A percentile compares a stretch with the other conserved stretches of the same genome.
These are phyloP conservation scores for Colletotrichum musae DNA, from an alignment of 2,329 filamentous ascomycete genomes.

Conservation along the genomic window DNA sequence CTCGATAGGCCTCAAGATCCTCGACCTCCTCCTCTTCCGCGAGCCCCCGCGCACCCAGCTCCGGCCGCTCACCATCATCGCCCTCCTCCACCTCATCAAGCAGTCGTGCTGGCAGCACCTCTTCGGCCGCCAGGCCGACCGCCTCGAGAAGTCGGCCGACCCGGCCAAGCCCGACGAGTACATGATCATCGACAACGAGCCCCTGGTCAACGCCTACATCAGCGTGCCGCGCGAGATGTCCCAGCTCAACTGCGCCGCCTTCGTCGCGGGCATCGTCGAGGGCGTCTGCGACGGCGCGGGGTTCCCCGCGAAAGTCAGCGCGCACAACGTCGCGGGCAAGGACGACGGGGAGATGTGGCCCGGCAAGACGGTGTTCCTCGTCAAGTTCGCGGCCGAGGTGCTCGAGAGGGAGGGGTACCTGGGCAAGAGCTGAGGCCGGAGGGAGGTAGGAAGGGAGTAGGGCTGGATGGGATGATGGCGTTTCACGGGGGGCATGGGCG, in stretches of 20 bases:
- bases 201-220: conserved; percentile 94
- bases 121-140: conserved; percentile 91
- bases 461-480: conserved; percentile 37
- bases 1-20: conserved; percentile 91
- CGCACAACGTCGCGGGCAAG: conserved; percentile 79
- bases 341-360: conserved; percentile 89
- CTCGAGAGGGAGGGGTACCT: conserved; percentile 91
- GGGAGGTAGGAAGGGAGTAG: conserved; percentile 1
- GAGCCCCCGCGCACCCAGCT: conserved; percentile 78
- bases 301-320: conserved; percentile 90
- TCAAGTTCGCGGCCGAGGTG: conserved; percentile 93
- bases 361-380: conserved; percentile 93
- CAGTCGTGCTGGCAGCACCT: conserved; percentile 93
- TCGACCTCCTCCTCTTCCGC: conserved; percentile 94
- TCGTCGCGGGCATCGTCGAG: conserved; percentile 94
- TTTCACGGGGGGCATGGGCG: conserved; percentile 41
- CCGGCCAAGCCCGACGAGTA: conserved; percentile 92
- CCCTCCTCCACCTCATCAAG: conserved; percentile 95
- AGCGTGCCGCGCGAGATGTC: conserved; percentile 95
- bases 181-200: conserved; percentile 99
- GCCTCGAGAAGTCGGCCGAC: conserved; percentile 88
- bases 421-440: conserved; percentile 64
- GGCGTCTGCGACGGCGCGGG: conserved; percentile 94
- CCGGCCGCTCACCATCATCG: conserved; percentile 88
- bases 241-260: conserved; percentile 96